Evolutionary conservation across 305 asterid species (phyloP).

Genomic region (Andrographis paniculata): DNA sequence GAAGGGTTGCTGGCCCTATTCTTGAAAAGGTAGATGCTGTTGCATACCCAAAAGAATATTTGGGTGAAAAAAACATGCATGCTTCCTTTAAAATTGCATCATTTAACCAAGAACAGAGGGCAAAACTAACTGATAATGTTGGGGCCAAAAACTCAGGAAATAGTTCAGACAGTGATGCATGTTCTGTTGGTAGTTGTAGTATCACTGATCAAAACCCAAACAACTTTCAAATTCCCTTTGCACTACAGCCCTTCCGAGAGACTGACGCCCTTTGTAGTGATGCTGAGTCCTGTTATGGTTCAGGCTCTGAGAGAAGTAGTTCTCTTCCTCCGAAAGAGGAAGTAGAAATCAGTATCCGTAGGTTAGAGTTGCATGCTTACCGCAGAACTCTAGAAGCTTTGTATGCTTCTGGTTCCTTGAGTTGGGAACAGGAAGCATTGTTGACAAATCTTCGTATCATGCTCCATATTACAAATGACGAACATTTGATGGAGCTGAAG

Average conservation of each 20-base stretch:
- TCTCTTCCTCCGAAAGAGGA: slow-evolving; percentile 42
- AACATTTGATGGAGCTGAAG: slow-evolving; percentile 66
- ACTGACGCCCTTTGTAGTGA: slow-evolving; percentile 43
- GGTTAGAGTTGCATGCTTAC: slow-evolving; percentile 68
- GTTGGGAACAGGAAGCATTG: slow-evolving; percentile 68
- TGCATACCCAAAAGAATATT: slow-evolving; percentile 43
- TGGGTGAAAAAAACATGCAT: slow-evolving; percentile 46
- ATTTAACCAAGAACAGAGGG: slow-evolving; percentile 32
- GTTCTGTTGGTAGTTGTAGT: slow-evolving; percentile 71
- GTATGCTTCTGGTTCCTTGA: slow-evolving; percentile 71
- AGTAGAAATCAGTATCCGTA: slow-evolving; percentile 46
- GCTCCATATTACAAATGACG: slow-evolving; percentile 70
- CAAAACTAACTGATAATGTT: slow-evolving; percentile 18
- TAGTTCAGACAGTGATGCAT: slow-evolving; percentile 43
- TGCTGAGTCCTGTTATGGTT: slow-evolving; percentile 51
- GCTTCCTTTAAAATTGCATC: slow-evolving; percentile 35
- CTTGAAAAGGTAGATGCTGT: slow-evolving; percentile 63
- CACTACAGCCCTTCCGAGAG: slow-evolving; percentile 2
- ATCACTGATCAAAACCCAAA: slow-evolving; percentile 13
- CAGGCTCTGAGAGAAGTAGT: slow-evolving; percentile 37
- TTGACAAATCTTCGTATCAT: slow-evolving; percentile 62
- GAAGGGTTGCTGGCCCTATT: slow-evolving; percentile 20
- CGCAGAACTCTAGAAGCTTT: slow-evolving; percentile 64
- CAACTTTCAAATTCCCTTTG: background rate
- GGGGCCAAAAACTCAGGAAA: background rate